Conservation (phyloP, 768 basidiomycete species). For the Xanthoconium purpureum region DNA sequence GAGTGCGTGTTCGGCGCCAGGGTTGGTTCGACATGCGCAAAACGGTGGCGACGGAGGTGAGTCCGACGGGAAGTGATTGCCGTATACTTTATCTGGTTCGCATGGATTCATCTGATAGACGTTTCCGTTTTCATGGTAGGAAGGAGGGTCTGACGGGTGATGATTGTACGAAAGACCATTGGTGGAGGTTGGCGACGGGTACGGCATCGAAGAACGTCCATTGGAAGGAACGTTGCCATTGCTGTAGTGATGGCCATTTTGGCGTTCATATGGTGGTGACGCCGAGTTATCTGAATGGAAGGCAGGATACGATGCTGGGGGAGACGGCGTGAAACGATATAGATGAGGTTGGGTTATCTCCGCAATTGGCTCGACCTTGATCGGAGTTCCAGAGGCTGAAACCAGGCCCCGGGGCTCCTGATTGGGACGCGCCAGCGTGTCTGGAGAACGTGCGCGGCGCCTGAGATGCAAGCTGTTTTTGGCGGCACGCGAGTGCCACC, state of each 20-base stretch:
- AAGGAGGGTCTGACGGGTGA: constrained; percentile 32
- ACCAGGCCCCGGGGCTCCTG: constrained; percentile 40
- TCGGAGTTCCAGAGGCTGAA: constrained; percentile 52
- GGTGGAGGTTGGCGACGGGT: constrained; percentile 33
- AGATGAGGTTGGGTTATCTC: constrained; percentile 51
- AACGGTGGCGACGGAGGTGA: constrained; percentile 37
- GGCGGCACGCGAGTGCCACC: constrained; percentile 82
- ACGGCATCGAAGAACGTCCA: constrained; percentile 32
- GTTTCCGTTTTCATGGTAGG: constrained; percentile 35
- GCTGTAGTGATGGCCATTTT: constrained; percentile 32
- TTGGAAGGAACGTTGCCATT: constrained; percentile 31
- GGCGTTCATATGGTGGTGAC: constrained; percentile 35
- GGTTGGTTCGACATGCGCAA: constrained; percentile 64
- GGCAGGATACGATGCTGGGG: constrained; percentile 51
- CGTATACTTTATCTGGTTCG: constrained; percentile 34
- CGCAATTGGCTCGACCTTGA: constrained; percentile 61
- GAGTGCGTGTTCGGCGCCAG: constrained; percentile 56
- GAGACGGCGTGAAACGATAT: constrained; percentile 70
- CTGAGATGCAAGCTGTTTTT: constrained; percentile 55
- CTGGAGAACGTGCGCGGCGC: constrained; percentile 38
- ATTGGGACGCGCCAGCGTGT: constrained; percentile 31
- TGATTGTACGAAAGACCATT: constrained; percentile 34
- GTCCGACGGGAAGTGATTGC: constrained; percentile 31
- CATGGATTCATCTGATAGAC: constrained; percentile 37
- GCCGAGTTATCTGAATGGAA: constrained; percentile 45